Base-by-base conservation (phyloP, 495 filamentous ascomycete species). In the Xylaria castorea region DNA sequence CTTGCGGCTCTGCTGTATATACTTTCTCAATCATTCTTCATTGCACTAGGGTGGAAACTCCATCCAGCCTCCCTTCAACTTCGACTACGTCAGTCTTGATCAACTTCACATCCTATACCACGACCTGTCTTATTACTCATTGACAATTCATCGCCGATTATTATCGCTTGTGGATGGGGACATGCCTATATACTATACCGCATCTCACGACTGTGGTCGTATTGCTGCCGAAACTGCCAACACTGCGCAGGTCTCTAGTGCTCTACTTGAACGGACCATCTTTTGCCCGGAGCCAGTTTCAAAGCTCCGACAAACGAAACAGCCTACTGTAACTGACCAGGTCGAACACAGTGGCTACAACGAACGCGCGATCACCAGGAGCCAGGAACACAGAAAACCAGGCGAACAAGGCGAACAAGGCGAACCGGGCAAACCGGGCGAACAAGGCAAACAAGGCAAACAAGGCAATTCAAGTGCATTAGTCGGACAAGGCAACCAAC, bases 371-470 rank as follows among this genome's bases (percentile, higher is more conserved):
- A n/a, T n/a, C n/a, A n/a, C n/a, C n/a, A n/a, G n/a, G n/a, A n/a
- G n/a, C n/a, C n/a, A n/a, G n/a, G n/a, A n/a, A n/a, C n/a, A n/a
- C 11, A 42, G 34, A 36, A 12, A 42, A 42, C 11, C 38, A 8
- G 20, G 20, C 46, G 22, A 55, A 30, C 51, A 30, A 30, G 44
- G 44, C 44, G 8, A 55, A 25, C 22, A 51, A 11, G 51, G 51
- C 51, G 9, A 12, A 30, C 14, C 0, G 11, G 25, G 22, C 25
- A 2, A 4, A 25, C 46, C 9, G 18, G 57, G 57, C 60, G 38
- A 80, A 18, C 57, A 34, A 36, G 57, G 58, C 58, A 18, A 16
- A n/a, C 36, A 18, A 40, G 58, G 55, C 27, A 5, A 60, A 7
- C 55, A 34, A 60, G 55, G 60, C 60, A 18, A 42, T 42, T 42